Base-by-base conservation (phyloP, 2,329 filamentous ascomycete species). In the Phaeosphaeriaceae sp. region DNA sequence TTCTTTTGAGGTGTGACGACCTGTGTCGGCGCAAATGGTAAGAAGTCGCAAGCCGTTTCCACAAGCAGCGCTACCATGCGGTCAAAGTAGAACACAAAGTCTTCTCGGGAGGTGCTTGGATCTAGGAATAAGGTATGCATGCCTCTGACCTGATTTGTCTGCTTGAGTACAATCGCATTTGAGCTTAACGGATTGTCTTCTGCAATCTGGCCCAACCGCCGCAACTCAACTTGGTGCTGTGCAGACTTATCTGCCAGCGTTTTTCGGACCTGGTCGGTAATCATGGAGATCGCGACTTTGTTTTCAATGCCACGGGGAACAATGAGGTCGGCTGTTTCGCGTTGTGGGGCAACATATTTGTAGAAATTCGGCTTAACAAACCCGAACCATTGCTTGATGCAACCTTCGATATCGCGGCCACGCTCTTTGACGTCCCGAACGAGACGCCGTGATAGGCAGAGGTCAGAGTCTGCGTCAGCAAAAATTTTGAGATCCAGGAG, bases 11-110 rank as follows among this genome's bases (percentile, higher is more conserved):
- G 88, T 0, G 93, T 97, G 34, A 83, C 77, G 43, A 97, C 82
- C 11, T 78, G 78, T 12, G 76, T 74, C 13, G 83, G 80, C 16
- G 81, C 75, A 72, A 93, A 97, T 13, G 83, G 81, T 48, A 90
- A 89, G 67, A 71, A 71, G 32, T 69, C 65, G 9, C 63, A 54
- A 44, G 75, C 81, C 67, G 76, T 82, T 73, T 97, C 93, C 38
- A 97, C 84, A 20, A 97, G 80, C 43, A 97, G 79, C n/a, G 89
- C 85, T 2, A 90, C 86, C 30, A 97, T 79, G 30, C 94, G 85
- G 74, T 99, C 92, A 72, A 97, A 97, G 75, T 97, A 97, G 75
- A 97, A 97, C 54, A 96, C 90, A 70, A 97, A 97, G 63, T 97
- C 92, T 68, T 96, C 93, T 34, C 90, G 83, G 6, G 83, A 79